Evolutionary conservation across 768 basidiomycete genomes (phyloP), one percentile per base, ranked within the genome.

Genomic region (Boletus tomentosulus): DNA sequence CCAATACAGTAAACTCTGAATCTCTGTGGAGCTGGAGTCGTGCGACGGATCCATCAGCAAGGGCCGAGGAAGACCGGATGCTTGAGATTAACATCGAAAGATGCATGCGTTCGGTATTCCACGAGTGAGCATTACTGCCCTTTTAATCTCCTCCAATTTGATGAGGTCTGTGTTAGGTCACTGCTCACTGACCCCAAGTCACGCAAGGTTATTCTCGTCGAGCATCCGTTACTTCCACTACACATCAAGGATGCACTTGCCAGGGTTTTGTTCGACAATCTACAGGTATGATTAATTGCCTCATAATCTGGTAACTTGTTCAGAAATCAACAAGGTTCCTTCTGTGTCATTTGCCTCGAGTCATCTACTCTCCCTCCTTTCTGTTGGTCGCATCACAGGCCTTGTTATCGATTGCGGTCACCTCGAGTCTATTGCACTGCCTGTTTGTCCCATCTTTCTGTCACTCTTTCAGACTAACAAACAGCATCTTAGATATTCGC

Each of bases 121-220:
- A 89, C 62, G 81, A 90, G 94, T 96, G 69, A 71, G 88, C 1
- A 24, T 33, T 30, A 7, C 46, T n/a, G 9, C 38, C 54, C 13
- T 49, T 48, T 39, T 37, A 35, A 13, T 49, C 9, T 38, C 46
- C 31, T 34, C 43, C 41, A 56, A 56, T 62, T 67, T 45, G 3
- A 41, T 45, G 16, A 50, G 64, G 46, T 58, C 51, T 57, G 53
- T 64, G 28, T 54, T 70, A 96, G 94, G 67, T 91, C 92, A 47
- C 78, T 99, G 45, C 78, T 98, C 68, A 90, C 92, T 61, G 97
- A 98, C 65, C 90, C 97, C 2, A 96, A 94, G 70, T 86, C 93
- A 30, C 84, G 97, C 51, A 98, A 97, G 71, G 88, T 99, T 50
- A 92, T 98, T 50, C 62, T 99, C 22, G 76, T 96, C 6, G 97